Conservation (phyloP, 306 rosid species). For the Fragaria vesca region DNA sequence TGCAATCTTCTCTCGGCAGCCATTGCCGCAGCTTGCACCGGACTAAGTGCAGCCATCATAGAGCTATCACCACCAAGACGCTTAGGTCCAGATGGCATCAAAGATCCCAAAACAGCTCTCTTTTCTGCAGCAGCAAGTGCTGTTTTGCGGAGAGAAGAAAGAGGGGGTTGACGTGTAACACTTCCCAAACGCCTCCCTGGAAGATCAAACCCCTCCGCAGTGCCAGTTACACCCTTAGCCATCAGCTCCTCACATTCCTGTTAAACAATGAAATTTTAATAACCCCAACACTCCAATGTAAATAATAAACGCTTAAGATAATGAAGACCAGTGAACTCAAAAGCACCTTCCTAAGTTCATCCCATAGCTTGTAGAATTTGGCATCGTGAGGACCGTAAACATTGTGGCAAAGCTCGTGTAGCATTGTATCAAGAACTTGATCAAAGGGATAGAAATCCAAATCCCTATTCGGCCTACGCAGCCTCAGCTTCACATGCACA, state of each 20-base stretch:
- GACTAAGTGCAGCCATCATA: slow-evolving; percentile 78
- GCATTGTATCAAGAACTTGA: slow-evolving; percentile 89
- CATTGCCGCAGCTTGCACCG: slow-evolving; percentile 96
- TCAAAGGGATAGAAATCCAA: slow-evolving; percentile 61
- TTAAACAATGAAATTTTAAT: neutral
- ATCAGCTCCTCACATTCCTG: slow-evolving; percentile 94
- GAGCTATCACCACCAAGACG: slow-evolving; percentile 85
- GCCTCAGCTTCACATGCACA: slow-evolving; percentile 72
- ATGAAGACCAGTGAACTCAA: slow-evolving; percentile 8
- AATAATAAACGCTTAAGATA: neutral
- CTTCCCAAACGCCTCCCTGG: slow-evolving; percentile 91
- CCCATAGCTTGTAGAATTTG: slow-evolving; percentile 92
- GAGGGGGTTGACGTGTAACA: slow-evolving; percentile 59
- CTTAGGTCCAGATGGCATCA: slow-evolving; percentile 82
- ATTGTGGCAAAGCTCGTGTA: slow-evolving; percentile 96
- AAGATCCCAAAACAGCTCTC: slow-evolving; percentile 56
- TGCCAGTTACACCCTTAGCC: slow-evolving; percentile 75
- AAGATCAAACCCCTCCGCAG: slow-evolving; percentile 79
- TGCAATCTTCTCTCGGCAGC: slow-evolving; percentile 95
- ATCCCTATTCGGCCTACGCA: slow-evolving; percentile 73
- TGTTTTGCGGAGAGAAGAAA: slow-evolving; percentile 63
- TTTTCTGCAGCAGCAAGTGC: slow-evolving; percentile 82
- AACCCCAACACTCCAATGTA: neutral
- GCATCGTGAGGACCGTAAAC: slow-evolving; percentile 77
- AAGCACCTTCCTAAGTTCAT: slow-evolving; percentile 81